These are phyloP conservation scores for Trametes versicolor DNA, from an alignment of 1,284 basidiomycete genomes.

Conservation along the genomic window DNA sequence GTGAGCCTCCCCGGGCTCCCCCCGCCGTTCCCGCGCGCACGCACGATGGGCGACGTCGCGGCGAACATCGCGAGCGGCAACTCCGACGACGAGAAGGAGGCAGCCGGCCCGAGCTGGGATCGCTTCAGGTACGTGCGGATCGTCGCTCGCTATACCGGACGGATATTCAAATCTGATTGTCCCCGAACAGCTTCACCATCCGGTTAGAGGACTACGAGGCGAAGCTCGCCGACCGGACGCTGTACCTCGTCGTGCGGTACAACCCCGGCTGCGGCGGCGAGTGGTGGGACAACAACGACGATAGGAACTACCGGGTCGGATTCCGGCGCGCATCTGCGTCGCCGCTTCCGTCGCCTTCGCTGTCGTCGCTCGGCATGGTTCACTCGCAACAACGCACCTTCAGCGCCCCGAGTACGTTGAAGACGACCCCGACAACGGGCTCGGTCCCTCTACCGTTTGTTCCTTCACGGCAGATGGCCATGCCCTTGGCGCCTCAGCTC, in stretches of 20 bases:
- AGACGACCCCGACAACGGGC: constrained; percentile 46
- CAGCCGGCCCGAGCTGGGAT: constrained; percentile 42
- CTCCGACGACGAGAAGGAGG: constrained; percentile 36
- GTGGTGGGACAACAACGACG: constrained; percentile 93
- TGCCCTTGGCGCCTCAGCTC: constrained; percentile 32
- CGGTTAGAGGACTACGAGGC: constrained; percentile 80
- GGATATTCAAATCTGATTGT: constrained; percentile 13
- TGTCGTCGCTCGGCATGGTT: constrained; percentile 30
- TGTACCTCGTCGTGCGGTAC: constrained; percentile 76
- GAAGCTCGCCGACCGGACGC: constrained; percentile 69
- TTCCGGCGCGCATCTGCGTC: constrained; percentile 53
- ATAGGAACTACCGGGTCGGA: constrained; percentile 79
- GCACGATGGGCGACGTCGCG: constrained; percentile 48
- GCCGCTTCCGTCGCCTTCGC: constrained; percentile 30
- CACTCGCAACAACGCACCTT: constrained; percentile 48
- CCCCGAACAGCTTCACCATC: constrained; percentile 59
- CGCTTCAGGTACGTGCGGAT: constrained; percentile 46
- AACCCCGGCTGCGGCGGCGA: constrained; percentile 61
- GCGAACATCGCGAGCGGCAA: constrained; percentile 38
- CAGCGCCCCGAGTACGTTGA: constrained; percentile 47
- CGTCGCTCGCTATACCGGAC: constrained; percentile 21
- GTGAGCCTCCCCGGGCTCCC: constrained; percentile 60
- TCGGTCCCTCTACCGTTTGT: constrained; percentile 27
- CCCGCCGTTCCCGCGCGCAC: constrained; percentile 47
- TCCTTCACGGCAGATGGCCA: constrained; percentile 27